Percentiles rank a stretch among this genome's conserved stretches.
These are phyloP conservation scores for Sphagnum contortum DNA, from an alignment of 225 moss, liverwort and hornwort species.

Conservation along the genomic window DNA sequence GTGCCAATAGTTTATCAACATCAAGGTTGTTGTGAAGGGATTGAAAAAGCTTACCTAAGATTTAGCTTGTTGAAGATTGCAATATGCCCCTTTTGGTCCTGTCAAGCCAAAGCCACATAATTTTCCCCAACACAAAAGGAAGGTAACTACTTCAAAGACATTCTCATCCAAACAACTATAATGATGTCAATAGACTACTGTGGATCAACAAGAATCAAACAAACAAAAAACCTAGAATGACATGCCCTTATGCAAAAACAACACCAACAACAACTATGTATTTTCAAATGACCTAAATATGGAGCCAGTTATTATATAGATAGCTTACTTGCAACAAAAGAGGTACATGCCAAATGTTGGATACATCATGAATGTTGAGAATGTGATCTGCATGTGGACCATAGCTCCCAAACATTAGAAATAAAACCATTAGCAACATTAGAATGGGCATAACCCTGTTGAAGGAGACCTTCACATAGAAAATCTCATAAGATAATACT, in stretches of 20 bases:
- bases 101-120: not conserved
- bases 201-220: not conserved
- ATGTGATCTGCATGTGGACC: constrained; percentile 58
- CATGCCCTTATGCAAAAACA: not conserved
- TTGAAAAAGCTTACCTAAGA: constrained; percentile 19
- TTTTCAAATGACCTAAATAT: no score
- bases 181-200: not conserved
- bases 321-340: constrained; percentile 61
- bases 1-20: no score
- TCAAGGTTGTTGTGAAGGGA: no score
- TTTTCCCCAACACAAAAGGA: no score
- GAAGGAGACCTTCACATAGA: no score
- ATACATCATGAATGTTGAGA: constrained; percentile 72
- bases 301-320: not conserved
- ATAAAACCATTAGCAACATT: not conserved
- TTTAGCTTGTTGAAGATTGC: constrained; percentile 40
- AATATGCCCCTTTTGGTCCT: constrained; percentile 45
- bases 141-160: no score
- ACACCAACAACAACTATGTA: no score
- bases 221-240: not conserved
- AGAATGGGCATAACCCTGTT: not conserved
- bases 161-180: not conserved
- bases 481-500: no score
- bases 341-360: constrained; percentile 96
- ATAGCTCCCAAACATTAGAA: not conserved